A percentile compares a stretch with the other conserved stretches of the same genome.
Conservation (phyloP, 192 early-diverging fungal genomes). For the Blastocladiella britannica region DNA sequence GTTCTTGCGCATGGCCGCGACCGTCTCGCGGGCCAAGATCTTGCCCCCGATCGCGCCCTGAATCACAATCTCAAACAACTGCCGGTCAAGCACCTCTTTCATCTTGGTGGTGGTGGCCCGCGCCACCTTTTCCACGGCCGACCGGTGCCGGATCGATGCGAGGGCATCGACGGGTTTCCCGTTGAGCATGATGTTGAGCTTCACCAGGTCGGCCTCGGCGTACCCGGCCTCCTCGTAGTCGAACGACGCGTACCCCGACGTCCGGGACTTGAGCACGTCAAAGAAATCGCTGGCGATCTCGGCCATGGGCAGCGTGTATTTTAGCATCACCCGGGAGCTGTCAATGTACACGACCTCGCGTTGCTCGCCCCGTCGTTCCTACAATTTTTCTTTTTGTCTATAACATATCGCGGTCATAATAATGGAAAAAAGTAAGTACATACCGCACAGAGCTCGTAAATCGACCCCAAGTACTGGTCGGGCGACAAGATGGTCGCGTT, state of each 20-base stretch:
- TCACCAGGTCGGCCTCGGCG: constrained; percentile 64
- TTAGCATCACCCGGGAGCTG: constrained; percentile 61
- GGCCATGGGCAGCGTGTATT: constrained; percentile 68
- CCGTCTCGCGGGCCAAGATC: constrained; percentile 6
- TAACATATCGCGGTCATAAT: too few species aligned
- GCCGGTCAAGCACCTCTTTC: constrained; percentile 50
- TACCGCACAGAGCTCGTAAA: constrained; percentile 58
- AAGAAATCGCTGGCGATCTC: constrained; percentile 93
- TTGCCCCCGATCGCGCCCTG: constrained; percentile 3
- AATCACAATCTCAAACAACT: constrained; percentile 6
- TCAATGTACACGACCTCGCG: constrained; percentile 75
- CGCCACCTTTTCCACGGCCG: constrained; percentile 41
- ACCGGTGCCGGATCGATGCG: constrained; percentile 65
- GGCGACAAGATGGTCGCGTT: constrained; percentile 82
- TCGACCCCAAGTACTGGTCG: constrained; percentile 45
- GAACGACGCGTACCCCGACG: constrained; percentile 79
- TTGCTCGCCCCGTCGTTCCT: constrained; percentile 60
- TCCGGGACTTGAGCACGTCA: constrained; percentile 75
- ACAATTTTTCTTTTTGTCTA: too few species aligned
- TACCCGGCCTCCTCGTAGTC: constrained; percentile 93
- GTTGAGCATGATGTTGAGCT: constrained; percentile 80
- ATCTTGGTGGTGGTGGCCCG: constrained; percentile 66
- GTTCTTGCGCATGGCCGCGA: constrained; percentile 4
- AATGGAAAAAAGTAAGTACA: constrained; percentile 1
- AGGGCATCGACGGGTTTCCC: constrained; percentile 80